phyloP scores from a whole-genome alignment of 306 rosid genomes.

The Cucumis melo region DNA sequence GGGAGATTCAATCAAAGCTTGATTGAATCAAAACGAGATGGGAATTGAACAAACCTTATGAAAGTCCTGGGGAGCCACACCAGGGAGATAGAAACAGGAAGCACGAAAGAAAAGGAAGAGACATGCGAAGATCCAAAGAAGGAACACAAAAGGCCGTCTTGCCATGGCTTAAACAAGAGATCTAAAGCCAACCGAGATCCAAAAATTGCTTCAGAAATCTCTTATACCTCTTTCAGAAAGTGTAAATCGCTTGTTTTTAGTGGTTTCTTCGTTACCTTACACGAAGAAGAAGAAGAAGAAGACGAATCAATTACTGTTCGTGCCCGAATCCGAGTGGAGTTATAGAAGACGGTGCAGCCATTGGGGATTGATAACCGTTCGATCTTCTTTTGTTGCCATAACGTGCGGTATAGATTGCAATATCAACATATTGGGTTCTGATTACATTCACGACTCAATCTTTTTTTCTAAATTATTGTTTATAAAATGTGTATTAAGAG shows the following conservation, averaged over 20 bases:
- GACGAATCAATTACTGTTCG: background rate
- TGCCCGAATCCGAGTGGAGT: background rate
- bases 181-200: constrained; percentile 18
- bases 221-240: background rate
- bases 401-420: background rate
- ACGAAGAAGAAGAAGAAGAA: background rate
- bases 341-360: background rate
- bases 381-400: background rate
- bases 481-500: background rate
- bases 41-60: constrained; percentile 21
- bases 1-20: background rate
- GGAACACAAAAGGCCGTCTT: constrained; percentile 42
- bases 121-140: constrained; percentile 40
- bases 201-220: background rate
- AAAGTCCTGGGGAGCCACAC: constrained; percentile 75
- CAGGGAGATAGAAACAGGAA: constrained; percentile 64
- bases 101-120: constrained; percentile 27
- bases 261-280: background rate
- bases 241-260: background rate
- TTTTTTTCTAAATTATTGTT: background rate
- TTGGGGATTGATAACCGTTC: background rate
- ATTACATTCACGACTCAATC: background rate
- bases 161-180: constrained; percentile 32
- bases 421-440: background rate
- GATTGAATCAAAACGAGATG: background rate